Evolutionary conservation across 192 early-diverging fungal species (phyloP), one percentile per base, ranked within the genome.

Genomic region (Coemansia sp.): DNA sequence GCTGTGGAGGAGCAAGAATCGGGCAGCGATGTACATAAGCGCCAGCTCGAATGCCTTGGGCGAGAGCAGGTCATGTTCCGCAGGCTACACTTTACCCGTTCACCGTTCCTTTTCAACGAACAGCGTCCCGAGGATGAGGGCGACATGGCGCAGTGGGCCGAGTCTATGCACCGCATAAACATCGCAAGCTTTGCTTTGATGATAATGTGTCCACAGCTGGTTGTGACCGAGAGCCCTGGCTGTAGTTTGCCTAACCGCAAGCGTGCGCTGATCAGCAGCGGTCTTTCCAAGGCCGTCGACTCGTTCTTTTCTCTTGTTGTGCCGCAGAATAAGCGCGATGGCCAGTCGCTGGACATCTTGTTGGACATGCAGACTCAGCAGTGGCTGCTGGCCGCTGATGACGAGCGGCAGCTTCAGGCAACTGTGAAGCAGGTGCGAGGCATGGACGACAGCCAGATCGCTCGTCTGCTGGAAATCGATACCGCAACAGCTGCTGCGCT

Each of bases 301-400:
- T 68, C 57, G 17, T 64, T 83, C 39, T 83, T 83, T 43, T 57
- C 53, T 18, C 66, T 74, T 36, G 60, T 83, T 37, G 80, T 77
- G 17, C 75, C 80, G 3, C 39, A 18, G 28, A 77, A 62, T 56
- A 53, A 56, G 66, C 75, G 72, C 35, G 63, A 59, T 32, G 43
- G 7, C 17, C 64, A 71, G 34, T 43, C 75, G 28, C 37, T 83
- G 7, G 52, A 63, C 2, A 57, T 83, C 45, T 67, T 83, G 39
- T 69, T 83, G 14, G 80, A 83, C 34, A 68, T 83, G 66, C 72
- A 74, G 59, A 83, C 80, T 18, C 80, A 83, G 63, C 65, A 76
- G 54, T 74, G 72, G 75, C 62, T 83, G 63, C 51, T 65, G 54
- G 75, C 72, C 1, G 80, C 80, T 15, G 55, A 37, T 41, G 55